These are phyloP conservation scores for Ogataea parapolymorpha DNA, from an alignment of 805 yeast genomes.

Conservation along the genomic window DNA sequence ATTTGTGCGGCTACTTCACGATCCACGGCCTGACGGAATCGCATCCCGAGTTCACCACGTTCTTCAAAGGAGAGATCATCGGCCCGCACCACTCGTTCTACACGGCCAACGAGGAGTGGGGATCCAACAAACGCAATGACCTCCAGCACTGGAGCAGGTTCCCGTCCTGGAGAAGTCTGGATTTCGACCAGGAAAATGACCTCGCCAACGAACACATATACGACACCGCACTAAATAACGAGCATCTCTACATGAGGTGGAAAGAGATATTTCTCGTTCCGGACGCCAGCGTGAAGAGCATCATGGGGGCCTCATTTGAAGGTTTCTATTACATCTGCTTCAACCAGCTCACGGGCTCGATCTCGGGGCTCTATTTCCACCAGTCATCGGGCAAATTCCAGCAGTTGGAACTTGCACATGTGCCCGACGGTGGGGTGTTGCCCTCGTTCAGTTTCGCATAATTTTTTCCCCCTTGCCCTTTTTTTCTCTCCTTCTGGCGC, in stretches of 20 bases:
- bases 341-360: conserved; percentile 69
- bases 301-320: conserved; percentile 78
- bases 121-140: conserved; percentile 47
- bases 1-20: conserved; percentile 57
- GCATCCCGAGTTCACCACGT: conserved; percentile 64
- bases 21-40: conserved; percentile 63
- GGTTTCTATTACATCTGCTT: conserved; percentile 89
- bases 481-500: conserved; percentile 14
- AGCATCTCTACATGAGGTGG: conserved; percentile 87
- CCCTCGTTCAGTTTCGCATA: conserved; percentile 30
- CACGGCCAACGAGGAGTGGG: conserved; percentile 57
- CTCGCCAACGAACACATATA: conserved; percentile 26
- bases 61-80: conserved; percentile 68
- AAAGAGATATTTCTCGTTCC: conserved; percentile 86
- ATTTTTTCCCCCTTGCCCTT: conserved; percentile 3
- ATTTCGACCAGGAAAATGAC: conserved; percentile 32
- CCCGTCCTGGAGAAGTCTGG: conserved; percentile 34
- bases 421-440: conserved; percentile 46
- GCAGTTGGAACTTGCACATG: conserved; percentile 61
- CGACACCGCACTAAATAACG: conserved; percentile 32
- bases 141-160: conserved; percentile 63
- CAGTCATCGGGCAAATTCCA: conserved; percentile 76
- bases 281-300: conserved; percentile 61
- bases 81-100: conserved; percentile 57
- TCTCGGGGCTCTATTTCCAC: conserved; percentile 82